These are phyloP conservation scores for Solanum dulcamara DNA, from an alignment of 257 asterid genomes.

Conservation along the genomic window DNA sequence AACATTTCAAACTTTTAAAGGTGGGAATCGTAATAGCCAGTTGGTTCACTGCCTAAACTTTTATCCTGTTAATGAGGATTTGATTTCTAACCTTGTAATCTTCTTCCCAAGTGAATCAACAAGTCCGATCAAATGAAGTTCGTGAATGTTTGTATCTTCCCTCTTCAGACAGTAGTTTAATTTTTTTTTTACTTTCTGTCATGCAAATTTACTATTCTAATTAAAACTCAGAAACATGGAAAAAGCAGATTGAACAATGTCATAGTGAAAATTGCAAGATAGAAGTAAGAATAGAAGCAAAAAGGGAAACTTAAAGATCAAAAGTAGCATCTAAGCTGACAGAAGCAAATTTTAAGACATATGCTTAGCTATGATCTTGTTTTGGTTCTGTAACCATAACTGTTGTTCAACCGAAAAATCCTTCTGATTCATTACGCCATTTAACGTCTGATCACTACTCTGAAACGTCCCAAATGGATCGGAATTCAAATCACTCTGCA, in stretches of 20 bases:
- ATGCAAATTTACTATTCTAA: neutral
- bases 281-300: neutral
- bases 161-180: neutral
- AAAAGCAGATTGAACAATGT: neutral
- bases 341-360: slow-evolving; percentile 2
- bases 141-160: neutral
- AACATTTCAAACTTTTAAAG: neutral
- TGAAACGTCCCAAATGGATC: slow-evolving; percentile 44
- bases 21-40: neutral
- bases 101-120: neutral
- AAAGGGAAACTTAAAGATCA: neutral
- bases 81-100: no score
- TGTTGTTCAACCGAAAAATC: slow-evolving; percentile 39
- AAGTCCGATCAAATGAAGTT: neutral
- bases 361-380: slow-evolving; percentile 58
- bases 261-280: neutral
- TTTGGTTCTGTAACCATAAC: slow-evolving; percentile 68
- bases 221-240: neutral
- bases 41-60: no score
- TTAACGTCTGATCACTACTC: slow-evolving; percentile 12
- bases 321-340: neutral
- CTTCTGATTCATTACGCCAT: slow-evolving; percentile 22
- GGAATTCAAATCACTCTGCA: slow-evolving; percentile 11
- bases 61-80: neutral
- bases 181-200: neutral